Evolutionary conservation across 768 basidiomycete genomes (phyloP).

Genomic region (Macrolepiota dolichaula): DNA sequence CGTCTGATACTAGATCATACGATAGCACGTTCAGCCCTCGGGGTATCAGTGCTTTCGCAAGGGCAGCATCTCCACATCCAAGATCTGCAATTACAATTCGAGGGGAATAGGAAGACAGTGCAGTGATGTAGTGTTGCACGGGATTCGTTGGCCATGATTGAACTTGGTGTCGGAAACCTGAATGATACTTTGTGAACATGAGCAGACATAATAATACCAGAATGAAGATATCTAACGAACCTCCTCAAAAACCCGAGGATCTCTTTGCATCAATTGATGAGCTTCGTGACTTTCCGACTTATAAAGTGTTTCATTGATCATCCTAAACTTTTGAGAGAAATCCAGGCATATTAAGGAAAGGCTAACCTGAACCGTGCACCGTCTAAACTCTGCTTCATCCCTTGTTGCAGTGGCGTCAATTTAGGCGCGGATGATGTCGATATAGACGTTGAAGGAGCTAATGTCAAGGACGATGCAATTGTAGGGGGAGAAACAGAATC

Average conservation of each 20-base stretch:
- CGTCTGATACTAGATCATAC: slow-evolving; percentile 77
- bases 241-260: slow-evolving; percentile 80
- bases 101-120: slow-evolving; percentile 59
- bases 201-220: slow-evolving; percentile 3
- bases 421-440: slow-evolving; percentile 14
- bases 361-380: slow-evolving; percentile 85
- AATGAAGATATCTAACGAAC: slow-evolving; percentile 36
- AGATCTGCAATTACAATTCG: slow-evolving; percentile 85
- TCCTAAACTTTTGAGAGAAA: slow-evolving; percentile 37
- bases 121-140: slow-evolving; percentile 72
- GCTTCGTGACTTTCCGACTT: slow-evolving; percentile 78
- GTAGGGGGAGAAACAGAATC: background rate
- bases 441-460: background rate
- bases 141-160: slow-evolving; percentile 94
- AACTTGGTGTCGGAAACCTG: slow-evolving; percentile 88
- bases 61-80: slow-evolving; percentile 91
- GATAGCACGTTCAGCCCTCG: slow-evolving; percentile 70
- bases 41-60: slow-evolving; percentile 72
- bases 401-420: slow-evolving; percentile 72
- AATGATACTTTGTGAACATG: slow-evolving; percentile 72
- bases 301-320: slow-evolving; percentile 92
- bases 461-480: slow-evolving; percentile 10
- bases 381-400: slow-evolving; percentile 75
- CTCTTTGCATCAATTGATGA: slow-evolving; percentile 76
- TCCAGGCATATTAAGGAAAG: background rate